Evolutionary conservation across 1,284 basidiomycete species (phyloP).

Genomic region (Puccinia coronata): DNA sequence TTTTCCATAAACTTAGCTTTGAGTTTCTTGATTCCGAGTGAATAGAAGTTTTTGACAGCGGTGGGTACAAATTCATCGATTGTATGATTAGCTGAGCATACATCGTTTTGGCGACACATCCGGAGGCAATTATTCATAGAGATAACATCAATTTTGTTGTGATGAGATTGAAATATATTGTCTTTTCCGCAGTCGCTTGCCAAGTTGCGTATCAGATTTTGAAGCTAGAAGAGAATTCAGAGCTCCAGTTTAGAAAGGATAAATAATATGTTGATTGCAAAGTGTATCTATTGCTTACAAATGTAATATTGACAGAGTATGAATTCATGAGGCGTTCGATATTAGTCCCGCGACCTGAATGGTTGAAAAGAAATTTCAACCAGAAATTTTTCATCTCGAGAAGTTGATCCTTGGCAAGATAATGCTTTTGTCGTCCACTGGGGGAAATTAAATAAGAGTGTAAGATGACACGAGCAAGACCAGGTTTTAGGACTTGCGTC

Average conservation of each 20-base stretch:
- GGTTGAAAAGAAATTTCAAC: neutral
- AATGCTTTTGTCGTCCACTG: neutral
- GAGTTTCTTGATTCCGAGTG: neutral
- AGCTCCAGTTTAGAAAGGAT: neutral
- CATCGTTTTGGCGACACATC: neutral
- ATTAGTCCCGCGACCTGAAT: neutral
- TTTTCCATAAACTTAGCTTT: neutral
- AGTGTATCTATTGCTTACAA: neutral
- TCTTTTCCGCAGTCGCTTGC: neutral
- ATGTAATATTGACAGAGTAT: neutral
- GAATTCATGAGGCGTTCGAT: neutral
- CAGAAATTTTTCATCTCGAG: conserved; percentile 17
- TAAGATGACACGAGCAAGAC: neutral
- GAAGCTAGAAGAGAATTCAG: neutral
- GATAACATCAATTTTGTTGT: neutral
- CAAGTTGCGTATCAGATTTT: neutral
- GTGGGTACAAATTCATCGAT: neutral
- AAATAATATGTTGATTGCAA: neutral
- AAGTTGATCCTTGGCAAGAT: conserved; percentile 9
- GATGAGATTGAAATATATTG: neutral
- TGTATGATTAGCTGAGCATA: neutral
- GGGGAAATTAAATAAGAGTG: neutral
- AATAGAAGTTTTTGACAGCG: neutral
- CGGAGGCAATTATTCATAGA: neutral
- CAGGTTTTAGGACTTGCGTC: neutral